Percentiles rank a stretch among this genome's conserved stretches.
Conservation (phyloP, 441 rosid species). For the Adansonia madagascariensis region DNA sequence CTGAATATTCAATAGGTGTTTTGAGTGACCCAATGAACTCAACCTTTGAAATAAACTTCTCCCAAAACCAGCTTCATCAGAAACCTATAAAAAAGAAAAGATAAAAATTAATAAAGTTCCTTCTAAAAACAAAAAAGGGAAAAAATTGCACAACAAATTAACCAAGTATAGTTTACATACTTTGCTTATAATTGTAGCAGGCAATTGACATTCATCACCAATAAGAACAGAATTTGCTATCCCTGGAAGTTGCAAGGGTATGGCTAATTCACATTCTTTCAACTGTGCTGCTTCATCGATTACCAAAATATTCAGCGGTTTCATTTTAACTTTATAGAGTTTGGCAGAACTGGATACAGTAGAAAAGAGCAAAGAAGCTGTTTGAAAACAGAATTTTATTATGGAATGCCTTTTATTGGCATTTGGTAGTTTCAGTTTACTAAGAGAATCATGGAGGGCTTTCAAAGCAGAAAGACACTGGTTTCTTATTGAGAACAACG, state of each 20-base stretch:
- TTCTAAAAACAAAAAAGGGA: not conserved
- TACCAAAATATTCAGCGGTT: conserved; percentile 41
- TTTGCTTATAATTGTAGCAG: conserved; percentile 44
- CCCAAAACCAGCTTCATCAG: conserved; percentile 43
- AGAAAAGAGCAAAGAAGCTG: conserved; percentile 43
- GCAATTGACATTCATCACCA: conserved; percentile 53
- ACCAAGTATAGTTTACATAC: conserved; percentile 26
- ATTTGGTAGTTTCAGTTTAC: conserved; percentile 32
- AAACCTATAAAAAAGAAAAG: conserved; percentile 30
- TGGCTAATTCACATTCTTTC: conserved; percentile 50
- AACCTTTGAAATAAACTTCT: conserved; percentile 58
- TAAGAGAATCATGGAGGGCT: conserved; percentile 25
- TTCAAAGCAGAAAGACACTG: conserved; percentile 36
- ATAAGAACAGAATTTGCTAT: conserved; percentile 42
- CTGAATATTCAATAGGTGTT: conserved; percentile 45
- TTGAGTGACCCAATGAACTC: conserved; percentile 38
- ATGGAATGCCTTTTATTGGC: conserved; percentile 12
- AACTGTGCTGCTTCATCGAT: conserved; percentile 61
- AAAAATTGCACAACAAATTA: not conserved
- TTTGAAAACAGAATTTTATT: conserved; percentile 33
- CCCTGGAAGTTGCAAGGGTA: conserved; percentile 45
- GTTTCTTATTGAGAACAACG: conserved; percentile 23
- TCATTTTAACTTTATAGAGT: conserved; percentile 28
- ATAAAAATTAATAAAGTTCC: not conserved
- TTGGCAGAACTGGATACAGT: conserved; percentile 47